Evolutionary conservation across 805 yeast genomes (phyloP).

Genomic region (Scheffersomyces coipomensis): DNA sequence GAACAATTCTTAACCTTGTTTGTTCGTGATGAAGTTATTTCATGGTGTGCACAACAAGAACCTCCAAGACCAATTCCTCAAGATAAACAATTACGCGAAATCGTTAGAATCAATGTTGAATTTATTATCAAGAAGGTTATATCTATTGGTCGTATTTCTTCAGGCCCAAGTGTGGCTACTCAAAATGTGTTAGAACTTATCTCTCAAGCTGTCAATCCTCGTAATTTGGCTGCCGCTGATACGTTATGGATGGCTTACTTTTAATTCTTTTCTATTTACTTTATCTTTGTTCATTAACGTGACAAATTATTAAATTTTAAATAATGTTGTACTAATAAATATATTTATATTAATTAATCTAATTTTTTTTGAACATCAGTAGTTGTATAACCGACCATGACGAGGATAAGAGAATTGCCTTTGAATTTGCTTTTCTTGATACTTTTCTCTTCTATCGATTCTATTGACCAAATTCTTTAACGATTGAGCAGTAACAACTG

Average conservation of each 20-base stretch:
- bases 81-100: constrained; percentile 80
- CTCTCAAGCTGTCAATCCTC: constrained; percentile 92
- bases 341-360: background rate
- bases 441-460: constrained; percentile 12
- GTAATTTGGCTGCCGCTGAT: constrained; percentile 88
- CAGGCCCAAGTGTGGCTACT: constrained; percentile 77
- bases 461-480: constrained; percentile 19
- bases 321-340: no score
- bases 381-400: background rate
- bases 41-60: constrained; percentile 91
- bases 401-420: background rate
- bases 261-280: no score
- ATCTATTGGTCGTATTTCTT: constrained; percentile 57
- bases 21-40: constrained; percentile 91
- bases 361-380: no score
- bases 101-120: constrained; percentile 86
- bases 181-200: constrained; percentile 89
- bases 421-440: background rate
- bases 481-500: constrained; percentile 10
- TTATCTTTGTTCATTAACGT: no score
- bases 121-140: constrained; percentile 74
- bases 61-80: constrained; percentile 69
- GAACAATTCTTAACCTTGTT: constrained; percentile 90
- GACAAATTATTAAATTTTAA: no score
- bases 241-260: constrained; percentile 95